Evolutionary conservation across 371 early-diverging fungal species (phyloP).

Genomic region (Phascolomyces articulosus): DNA sequence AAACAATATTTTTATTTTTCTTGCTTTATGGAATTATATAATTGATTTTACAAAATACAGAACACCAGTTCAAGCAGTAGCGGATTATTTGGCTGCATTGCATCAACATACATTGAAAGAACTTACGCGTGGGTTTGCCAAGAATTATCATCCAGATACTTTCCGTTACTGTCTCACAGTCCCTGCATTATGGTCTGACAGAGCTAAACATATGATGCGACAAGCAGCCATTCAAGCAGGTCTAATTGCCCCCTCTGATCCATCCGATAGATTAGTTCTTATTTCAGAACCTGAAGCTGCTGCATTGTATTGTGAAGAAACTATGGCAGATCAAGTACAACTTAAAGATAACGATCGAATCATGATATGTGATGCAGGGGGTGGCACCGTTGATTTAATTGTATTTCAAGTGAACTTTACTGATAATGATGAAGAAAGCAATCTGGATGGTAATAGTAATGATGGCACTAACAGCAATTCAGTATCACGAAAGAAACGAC

Average conservation of each 20-base stretch:
- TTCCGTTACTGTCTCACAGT: conserved; percentile 54
- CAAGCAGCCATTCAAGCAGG: conserved; percentile 58
- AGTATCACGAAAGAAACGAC: conserved; percentile 16
- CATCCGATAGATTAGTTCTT: conserved; percentile 52
- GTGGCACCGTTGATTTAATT: conserved; percentile 66
- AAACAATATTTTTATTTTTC: no score
- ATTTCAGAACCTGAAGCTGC: conserved; percentile 68
- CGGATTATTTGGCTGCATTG: conserved; percentile 40
- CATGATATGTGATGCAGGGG: conserved; percentile 69
- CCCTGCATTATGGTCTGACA: conserved; percentile 55
- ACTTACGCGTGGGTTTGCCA: conserved; percentile 44
- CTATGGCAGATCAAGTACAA: conserved; percentile 57
- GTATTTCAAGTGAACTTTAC: conserved; percentile 36
- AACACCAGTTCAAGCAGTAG: conserved; percentile 33
- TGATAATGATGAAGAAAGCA: no score
- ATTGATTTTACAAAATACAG: conserved; percentile 12
- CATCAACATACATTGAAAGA: conserved; percentile 46
- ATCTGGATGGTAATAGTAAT: conserved; percentile 8
- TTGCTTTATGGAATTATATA: no score
- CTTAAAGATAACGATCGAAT: conserved; percentile 52
- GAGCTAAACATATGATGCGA: conserved; percentile 59
- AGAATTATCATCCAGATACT: conserved; percentile 39
- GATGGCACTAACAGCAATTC: neutral
- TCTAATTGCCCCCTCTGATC: conserved; percentile 46
- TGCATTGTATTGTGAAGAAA: conserved; percentile 58